A percentile compares a stretch with the other conserved stretches of the same genome.
Conservation (phyloP, 306 rosid genomes). For the Rosa multiflora region DNA sequence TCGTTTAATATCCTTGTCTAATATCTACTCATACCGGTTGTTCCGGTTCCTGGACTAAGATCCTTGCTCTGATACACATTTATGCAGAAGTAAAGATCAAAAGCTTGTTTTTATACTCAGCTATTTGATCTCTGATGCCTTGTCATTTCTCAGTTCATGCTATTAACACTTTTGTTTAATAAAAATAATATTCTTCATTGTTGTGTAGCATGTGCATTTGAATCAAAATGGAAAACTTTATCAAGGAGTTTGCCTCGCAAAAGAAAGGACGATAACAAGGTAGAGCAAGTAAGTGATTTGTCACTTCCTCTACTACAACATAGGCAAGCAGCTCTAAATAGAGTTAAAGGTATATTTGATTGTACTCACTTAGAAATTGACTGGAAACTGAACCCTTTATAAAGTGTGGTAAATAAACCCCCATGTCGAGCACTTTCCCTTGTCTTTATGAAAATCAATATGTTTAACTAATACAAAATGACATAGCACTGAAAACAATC, state of each 20-base stretch:
- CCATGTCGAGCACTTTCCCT: not conserved
- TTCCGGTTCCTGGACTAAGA: not conserved
- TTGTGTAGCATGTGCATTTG: conserved; percentile 65
- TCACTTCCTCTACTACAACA: conserved; percentile 56
- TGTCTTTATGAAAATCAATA: not conserved
- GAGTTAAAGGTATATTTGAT: conserved; percentile 51
- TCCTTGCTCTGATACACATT: not conserved
- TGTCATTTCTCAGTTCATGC: not conserved
- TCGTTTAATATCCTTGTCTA: not conserved
- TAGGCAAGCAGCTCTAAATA: conserved; percentile 66
- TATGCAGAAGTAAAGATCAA: not conserved
- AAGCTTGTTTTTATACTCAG: not conserved
- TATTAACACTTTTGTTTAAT: not conserved
- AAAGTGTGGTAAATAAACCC: conserved; percentile 17
- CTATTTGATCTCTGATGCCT: not conserved
- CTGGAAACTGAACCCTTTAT: conserved; percentile 61
- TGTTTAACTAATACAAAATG: not conserved
- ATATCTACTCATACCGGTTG: not conserved
- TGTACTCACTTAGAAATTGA: conserved; percentile 55
- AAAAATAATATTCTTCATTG: not conserved
- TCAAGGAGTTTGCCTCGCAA: conserved; percentile 52
- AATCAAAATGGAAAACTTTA: conserved; percentile 80
- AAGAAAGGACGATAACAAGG: conserved; percentile 25
- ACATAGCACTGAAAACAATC: not conserved
- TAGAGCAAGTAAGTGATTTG: conserved; percentile 33